Evolutionary conservation across 495 filamentous ascomycete genomes (phyloP).

Genomic region (Margaritispora aquatica): DNA sequence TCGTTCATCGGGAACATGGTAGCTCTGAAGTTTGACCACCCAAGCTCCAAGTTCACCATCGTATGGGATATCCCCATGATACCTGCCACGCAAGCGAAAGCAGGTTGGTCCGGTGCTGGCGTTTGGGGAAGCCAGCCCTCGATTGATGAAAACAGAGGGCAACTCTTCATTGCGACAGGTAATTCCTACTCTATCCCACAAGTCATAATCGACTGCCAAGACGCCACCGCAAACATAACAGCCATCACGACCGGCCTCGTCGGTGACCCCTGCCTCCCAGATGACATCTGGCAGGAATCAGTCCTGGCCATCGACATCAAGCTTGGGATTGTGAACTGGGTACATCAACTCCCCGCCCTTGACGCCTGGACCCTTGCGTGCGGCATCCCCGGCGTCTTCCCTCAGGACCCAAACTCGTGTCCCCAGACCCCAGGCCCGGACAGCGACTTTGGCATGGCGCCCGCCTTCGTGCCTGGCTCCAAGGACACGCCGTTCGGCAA

Average conservation of each 20-base stretch:
- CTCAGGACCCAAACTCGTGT: constrained; percentile 23
- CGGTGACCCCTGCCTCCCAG: constrained; percentile 21
- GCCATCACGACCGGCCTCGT: constrained; percentile 11
- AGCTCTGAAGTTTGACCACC: constrained; percentile 23
- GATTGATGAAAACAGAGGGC: constrained; percentile 27
- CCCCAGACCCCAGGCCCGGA: constrained; percentile 30
- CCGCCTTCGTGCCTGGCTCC: constrained; percentile 26
- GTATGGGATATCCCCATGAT: constrained; percentile 27
- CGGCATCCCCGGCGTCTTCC: constrained; percentile 5
- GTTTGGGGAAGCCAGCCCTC: constrained; percentile 37
- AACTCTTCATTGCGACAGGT: constrained; percentile 36
- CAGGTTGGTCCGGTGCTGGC: constrained; percentile 28
- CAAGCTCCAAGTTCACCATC: constrained; percentile 19
- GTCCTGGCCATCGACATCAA: constrained; percentile 29
- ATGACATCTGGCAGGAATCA: constrained; percentile 28
- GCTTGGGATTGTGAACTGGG: constrained; percentile 28
- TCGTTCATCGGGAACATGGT: constrained; percentile 30
- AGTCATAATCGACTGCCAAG: constrained; percentile 20
- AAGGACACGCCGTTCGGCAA: constrained; percentile 7
- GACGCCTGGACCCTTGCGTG: constrained; percentile 31
- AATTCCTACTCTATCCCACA: constrained; percentile 28
- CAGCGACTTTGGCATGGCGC: constrained; percentile 39
- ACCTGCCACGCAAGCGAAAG: constrained; percentile 9
- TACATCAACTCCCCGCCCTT: constrained; percentile 21
- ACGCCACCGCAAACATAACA: constrained; percentile 5